phyloP scores from a whole-genome alignment of 2,329 filamentous ascomycete species.

The Fusarium sp. region DNA sequence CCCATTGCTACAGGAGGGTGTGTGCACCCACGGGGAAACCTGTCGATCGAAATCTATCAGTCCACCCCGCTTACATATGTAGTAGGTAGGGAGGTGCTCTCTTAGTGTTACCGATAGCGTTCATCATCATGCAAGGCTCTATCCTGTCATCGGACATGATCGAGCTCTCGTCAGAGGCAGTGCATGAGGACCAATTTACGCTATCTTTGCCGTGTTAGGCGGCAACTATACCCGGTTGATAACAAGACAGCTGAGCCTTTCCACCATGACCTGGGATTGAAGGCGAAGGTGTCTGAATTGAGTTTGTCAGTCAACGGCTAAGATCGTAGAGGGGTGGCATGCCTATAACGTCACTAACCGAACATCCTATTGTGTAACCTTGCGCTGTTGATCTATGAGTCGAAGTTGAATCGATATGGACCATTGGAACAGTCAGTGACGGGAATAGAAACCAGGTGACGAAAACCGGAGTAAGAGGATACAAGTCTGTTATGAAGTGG shows the following conservation, averaged over 20 bases:
- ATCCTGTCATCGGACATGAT: constrained; percentile 7
- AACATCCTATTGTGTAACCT: neutral
- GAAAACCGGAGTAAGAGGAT: neutral
- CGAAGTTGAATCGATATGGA: neutral
- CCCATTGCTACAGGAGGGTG: constrained; percentile 1
- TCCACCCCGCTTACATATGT: neutral
- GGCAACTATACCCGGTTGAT: constrained; percentile 23
- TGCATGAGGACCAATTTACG: neutral
- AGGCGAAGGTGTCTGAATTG: constrained; percentile 27
- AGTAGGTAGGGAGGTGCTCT: constrained; percentile 15
- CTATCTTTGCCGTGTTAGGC: constrained; percentile 31
- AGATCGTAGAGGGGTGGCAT: constrained; percentile 10
- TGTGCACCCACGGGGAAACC: neutral
- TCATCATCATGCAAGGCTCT: constrained; percentile 33
- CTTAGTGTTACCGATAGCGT: neutral
- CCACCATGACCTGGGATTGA: constrained; percentile 14
- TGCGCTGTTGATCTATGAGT: neutral
- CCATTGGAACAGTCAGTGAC: neutral
- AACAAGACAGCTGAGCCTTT: constrained; percentile 14
- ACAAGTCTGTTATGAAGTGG: neutral
- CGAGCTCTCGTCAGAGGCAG: neutral
- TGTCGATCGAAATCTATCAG: constrained; percentile 20
- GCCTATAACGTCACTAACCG: constrained; percentile 15
- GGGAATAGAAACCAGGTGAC: neutral
- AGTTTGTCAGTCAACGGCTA: constrained; percentile 17